A percentile compares a stretch with the other conserved stretches of the same genome.
Evolutionary conservation across 495 filamentous ascomycete species (phyloP).

Genomic region (Haplographium delicatum): DNA sequence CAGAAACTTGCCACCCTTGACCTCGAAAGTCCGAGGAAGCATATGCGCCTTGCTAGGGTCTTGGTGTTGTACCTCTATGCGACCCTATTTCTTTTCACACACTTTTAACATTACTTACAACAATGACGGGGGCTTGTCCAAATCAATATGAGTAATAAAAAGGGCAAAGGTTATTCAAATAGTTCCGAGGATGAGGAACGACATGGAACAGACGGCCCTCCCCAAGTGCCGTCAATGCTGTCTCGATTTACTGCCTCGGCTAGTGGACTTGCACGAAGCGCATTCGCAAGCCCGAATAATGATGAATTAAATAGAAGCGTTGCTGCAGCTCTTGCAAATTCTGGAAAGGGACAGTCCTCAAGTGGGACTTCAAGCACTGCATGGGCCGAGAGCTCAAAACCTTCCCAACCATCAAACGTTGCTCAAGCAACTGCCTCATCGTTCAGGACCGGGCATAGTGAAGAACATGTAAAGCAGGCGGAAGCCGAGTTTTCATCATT

Average conservation of each 20-base stretch:
- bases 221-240: slow-evolving; percentile 14
- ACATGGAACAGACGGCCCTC: neutral
- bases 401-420: neutral
- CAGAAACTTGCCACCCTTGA: too few relatives aligned
- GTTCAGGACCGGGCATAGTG: slow-evolving; percentile 21
- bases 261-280: slow-evolving; percentile 12
- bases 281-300: slow-evolving; percentile 11
- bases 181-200: slow-evolving; percentile 1
- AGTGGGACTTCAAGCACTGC: neutral
- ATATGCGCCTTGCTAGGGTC: too few relatives aligned
- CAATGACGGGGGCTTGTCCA: too few relatives aligned
- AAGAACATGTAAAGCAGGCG: slow-evolving; percentile 30
- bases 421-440: neutral
- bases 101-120: too few relatives aligned
- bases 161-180: slow-evolving; percentile 21
- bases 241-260: slow-evolving; percentile 23
- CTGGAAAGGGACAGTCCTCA: slow-evolving; percentile 18
- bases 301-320: slow-evolving; percentile 12
- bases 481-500: slow-evolving; percentile 42
- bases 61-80: too few relatives aligned
- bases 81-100: too few relatives aligned
- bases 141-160: slow-evolving; percentile 9
- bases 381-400: slow-evolving; percentile 15
- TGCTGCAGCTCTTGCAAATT: slow-evolving; percentile 12
- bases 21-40: too few relatives aligned